Evolutionary conservation across 176 grass and related monocot species (phyloP), one percentile per base, ranked within the genome.

Genomic region (Rhynchospora breviuscula): DNA sequence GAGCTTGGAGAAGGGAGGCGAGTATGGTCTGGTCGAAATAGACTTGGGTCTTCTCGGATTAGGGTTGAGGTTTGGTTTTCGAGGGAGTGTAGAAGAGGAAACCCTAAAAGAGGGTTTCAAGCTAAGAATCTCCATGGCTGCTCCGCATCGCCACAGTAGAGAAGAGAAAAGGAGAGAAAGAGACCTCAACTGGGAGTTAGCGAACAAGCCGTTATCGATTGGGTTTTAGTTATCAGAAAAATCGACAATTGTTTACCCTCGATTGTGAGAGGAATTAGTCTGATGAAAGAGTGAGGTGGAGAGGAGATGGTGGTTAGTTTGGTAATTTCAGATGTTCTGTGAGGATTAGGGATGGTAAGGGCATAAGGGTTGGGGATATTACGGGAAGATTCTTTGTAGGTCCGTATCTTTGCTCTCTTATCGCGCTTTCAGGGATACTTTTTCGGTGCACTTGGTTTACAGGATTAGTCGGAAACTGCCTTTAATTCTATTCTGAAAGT

Each of bases 41-140:
- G 44, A 13, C 10, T 6, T 65, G 58, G 47, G 75, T 65, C 63
- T 86, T 45, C 57, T 21, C 43, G 48, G 54, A 54, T 54, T 8
- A 29, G 72, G 5, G 7, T 48, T 47, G 53, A 3, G 15, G 21
- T 44, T 65, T 25, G 75, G 81, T 46, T 72, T 84, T 56, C 57
- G 18, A 26, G 26, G 52, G 52, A 7, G 22, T 4, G 31, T 44
- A 59, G 22, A 87, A 56, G 75, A 81, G 79, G 80, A 79, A 64
- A 70, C 83, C 85, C 80, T 93, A 90, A 83, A 75, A 81, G 84
- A 90, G 85, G 79, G 88, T 59, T 88, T 89, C 73, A 88, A 86
- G 88, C 88, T 89, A 59, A 91, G 84, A 61, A 83, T 69, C 78
- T 90, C 93, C 96, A 98, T 98, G 60, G 93, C 81, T 90, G 87